Evolutionary conservation across 177 flowering plant species (phyloP), one percentile per base, ranked within the genome.

Genomic region (Telopea speciosissima): DNA sequence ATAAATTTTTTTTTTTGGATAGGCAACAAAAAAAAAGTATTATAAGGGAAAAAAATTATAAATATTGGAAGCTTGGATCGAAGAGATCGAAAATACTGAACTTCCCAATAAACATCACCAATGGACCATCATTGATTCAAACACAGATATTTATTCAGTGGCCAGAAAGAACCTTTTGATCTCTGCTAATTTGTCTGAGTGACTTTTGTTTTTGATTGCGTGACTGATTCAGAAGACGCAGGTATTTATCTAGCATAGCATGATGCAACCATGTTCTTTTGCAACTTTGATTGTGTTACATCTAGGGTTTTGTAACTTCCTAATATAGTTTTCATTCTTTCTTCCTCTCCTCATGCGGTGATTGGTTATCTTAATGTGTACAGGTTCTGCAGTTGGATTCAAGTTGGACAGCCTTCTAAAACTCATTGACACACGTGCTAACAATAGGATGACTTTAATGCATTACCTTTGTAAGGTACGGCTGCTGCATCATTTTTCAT

Each of bases 341-440:
- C 24, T 67, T 60, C 60, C n/a, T 65, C 25, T 59, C 33, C 12
- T 36, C 10, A 21, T 17, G 25, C 17, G 40, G 40, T 36, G 8
- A 3, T 36, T 8, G 9, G 40, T 21, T 26, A 36, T 73, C 71
- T 59, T 23, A 36, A 66, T 26, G 65, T 67, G 16, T 79, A 65
- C 85, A 91, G 97, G 97, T 69, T 79, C 95, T 77, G 97, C 97
- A 31, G 73, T 90, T 75, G 97, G 97, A 54, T 92, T 92, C 77
- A 89, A 90, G 81, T 77, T 92, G 86, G 97, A 92, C 73, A 92
- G 96, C 77, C 91, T 92, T 73, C 77, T 89, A 66, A 92, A 92
- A 80, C 90, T 92, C 59, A 78, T 81, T 25, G 97, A 92, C 73
- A 92, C 97, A 10, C 97, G 97, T 80, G 90, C 95, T 52, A 90